Conservation (phyloP, 1,284 basidiomycete genomes). For the Malassezia dermatis region DNA sequence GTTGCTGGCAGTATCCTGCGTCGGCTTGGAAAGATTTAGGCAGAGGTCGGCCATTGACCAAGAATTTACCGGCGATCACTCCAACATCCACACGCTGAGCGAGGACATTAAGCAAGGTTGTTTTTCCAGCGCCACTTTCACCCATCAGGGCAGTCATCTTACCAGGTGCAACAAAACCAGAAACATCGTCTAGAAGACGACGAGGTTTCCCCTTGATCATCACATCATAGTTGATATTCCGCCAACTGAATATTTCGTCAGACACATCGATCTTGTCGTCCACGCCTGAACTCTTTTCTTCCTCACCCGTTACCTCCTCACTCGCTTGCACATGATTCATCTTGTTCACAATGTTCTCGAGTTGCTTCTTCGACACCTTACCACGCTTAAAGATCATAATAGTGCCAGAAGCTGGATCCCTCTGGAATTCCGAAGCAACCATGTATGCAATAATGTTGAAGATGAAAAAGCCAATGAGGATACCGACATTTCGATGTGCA, state of each 20-base stretch:
- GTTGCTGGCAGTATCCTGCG: conserved; percentile 34
- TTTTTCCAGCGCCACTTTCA: conserved; percentile 38
- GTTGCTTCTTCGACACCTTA: background rate
- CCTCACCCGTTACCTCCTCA: background rate
- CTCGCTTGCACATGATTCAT: background rate
- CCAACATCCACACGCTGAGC: conserved; percentile 30
- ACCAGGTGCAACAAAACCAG: conserved; percentile 30
- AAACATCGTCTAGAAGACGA: conserved; percentile 49
- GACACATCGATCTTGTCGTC: conserved; percentile 19
- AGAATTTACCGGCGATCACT: conserved; percentile 26
- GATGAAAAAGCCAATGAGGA: conserved; percentile 30
- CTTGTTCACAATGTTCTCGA: background rate
- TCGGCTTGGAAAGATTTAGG: conserved; percentile 33
- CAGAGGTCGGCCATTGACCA: conserved; percentile 23
- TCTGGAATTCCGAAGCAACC: conserved; percentile 31
- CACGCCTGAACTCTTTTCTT: background rate
- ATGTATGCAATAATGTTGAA: conserved; percentile 25
- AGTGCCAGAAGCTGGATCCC: conserved; percentile 29
- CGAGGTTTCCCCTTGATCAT: conserved; percentile 29
- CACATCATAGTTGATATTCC: conserved; percentile 30
- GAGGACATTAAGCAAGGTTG: conserved; percentile 34
- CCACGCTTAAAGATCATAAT: conserved; percentile 36
- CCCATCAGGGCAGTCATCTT: conserved; percentile 40
- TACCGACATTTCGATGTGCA: conserved; percentile 27
- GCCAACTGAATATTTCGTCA: conserved; percentile 29